phyloP scores from a whole-genome alignment of 2,329 filamentous ascomycete species.

The Albifimbria verrucaria region DNA sequence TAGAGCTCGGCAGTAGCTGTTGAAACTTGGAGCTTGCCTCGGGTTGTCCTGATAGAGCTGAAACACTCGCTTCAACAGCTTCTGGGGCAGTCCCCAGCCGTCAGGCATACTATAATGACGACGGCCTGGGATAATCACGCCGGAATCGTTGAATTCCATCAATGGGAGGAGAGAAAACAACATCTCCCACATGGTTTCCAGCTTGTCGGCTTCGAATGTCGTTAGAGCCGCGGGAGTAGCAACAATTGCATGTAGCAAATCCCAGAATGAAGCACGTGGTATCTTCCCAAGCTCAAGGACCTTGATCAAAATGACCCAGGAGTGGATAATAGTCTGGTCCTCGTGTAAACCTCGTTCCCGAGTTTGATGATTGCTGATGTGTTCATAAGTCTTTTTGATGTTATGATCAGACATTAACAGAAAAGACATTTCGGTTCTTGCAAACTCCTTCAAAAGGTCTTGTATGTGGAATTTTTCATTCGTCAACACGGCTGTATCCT shows the following conservation, averaged over 20 bases:
- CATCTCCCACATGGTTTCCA: constrained; percentile 56
- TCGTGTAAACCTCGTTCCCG: constrained; percentile 51
- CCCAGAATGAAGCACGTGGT: constrained; percentile 58
- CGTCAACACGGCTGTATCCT: constrained; percentile 25
- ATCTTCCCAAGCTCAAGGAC: constrained; percentile 48
- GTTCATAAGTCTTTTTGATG: constrained; percentile 44
- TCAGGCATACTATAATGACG: constrained; percentile 35
- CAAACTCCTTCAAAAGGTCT: constrained; percentile 41
- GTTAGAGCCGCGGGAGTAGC: constrained; percentile 28
- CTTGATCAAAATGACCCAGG: constrained; percentile 59
- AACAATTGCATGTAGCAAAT: constrained; percentile 46
- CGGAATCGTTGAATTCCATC: constrained; percentile 54
- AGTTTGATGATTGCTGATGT: constrained; percentile 40
- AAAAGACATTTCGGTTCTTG: constrained; percentile 32
- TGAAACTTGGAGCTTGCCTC: constrained; percentile 59
- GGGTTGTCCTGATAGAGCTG: constrained; percentile 53
- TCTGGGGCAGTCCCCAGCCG: constrained; percentile 60
- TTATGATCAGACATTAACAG: constrained; percentile 40
- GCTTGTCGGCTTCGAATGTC: constrained; percentile 38
- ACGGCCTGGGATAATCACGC: constrained; percentile 39
- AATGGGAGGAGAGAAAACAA: constrained; percentile 61
- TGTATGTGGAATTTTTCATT: constrained; percentile 43
- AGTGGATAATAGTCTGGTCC: constrained; percentile 42
- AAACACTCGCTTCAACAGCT: constrained; percentile 54
- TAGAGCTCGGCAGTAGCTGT: constrained; percentile 60